Evolutionary conservation across 2,329 filamentous ascomycete genomes (phyloP).

Genomic region (Alternaria conjuncta): DNA sequence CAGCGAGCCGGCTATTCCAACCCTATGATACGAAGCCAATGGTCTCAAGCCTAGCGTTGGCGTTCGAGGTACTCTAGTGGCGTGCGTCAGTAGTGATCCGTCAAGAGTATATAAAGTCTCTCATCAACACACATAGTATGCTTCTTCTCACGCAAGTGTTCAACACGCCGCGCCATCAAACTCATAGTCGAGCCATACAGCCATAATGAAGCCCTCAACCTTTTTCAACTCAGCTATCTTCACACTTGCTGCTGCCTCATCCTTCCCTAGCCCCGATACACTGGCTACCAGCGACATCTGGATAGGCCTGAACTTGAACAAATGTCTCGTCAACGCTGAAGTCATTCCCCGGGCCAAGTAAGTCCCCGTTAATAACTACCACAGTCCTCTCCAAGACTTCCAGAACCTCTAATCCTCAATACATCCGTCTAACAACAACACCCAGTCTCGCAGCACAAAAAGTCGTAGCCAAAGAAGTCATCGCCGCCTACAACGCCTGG

Average conservation of each 20-base stretch:
- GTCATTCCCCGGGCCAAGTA: neutral
- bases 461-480: neutral
- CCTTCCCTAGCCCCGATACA: neutral
- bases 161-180: neutral
- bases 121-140: neutral
- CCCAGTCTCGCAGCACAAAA: neutral
- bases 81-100: neutral
- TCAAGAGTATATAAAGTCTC: neutral
- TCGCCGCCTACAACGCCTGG: neutral
- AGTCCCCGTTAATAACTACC: neutral
- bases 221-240: neutral
- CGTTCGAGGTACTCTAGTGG: neutral
- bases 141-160: neutral
- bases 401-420: neutral
- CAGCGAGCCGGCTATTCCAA: neutral
- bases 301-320: neutral
- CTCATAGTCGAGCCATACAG: neutral
- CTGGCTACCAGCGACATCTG: neutral
- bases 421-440: neutral
- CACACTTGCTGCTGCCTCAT: neutral
- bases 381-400: neutral
- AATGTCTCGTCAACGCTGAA: neutral
- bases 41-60: neutral
- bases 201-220: neutral
- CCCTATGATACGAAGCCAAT: neutral